These are phyloP conservation scores for Saussurea involucrata DNA, from an alignment of 129 eudicot species.

Conservation along the genomic window DNA sequence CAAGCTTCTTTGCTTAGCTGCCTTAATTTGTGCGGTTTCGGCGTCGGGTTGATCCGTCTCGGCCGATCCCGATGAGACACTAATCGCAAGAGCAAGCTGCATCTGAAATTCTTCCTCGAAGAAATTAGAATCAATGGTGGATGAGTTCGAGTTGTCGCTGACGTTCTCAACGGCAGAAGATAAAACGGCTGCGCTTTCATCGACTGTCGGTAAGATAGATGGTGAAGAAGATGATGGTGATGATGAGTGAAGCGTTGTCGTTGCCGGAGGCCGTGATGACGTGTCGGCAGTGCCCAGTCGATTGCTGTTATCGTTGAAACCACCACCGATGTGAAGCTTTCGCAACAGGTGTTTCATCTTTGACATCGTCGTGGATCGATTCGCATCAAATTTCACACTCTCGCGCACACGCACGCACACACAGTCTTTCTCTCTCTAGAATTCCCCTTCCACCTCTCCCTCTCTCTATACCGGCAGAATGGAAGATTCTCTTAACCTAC, in stretches of 20 bases:
- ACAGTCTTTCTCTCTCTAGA: slow-evolving; percentile 23
- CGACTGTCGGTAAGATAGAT: slow-evolving; percentile 8
- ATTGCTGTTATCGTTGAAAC: slow-evolving; percentile 26
- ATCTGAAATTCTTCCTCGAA: slow-evolving; percentile 91
- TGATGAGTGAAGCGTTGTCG: slow-evolving; percentile 4
- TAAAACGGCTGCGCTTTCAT: slow-evolving; percentile 10
- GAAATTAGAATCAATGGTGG: slow-evolving; percentile 44
- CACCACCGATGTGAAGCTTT: slow-evolving; percentile 81
- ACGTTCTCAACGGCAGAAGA: slow-evolving; percentile 24
- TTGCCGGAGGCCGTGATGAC: slow-evolving; percentile 21
- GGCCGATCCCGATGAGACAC: slow-evolving; percentile 67
- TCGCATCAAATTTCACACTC: slow-evolving; percentile 38
- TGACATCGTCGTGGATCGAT: slow-evolving; percentile 54
- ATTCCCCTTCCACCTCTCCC: background rate
- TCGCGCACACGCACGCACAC: background rate
- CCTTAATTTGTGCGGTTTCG: slow-evolving; percentile 78
- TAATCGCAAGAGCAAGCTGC: slow-evolving; percentile 87
- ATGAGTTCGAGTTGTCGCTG: slow-evolving; percentile 16
- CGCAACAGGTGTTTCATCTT: slow-evolving; percentile 85
- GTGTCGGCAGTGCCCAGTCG: slow-evolving; percentile 20
- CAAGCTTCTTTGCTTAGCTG: slow-evolving; percentile 73
- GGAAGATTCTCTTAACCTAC: slow-evolving; percentile 33
- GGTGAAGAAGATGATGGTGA: slow-evolving; percentile 12
- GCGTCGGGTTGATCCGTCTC: slow-evolving; percentile 44
- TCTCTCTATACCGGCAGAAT: background rate